Evolutionary conservation across 192 early-diverging fungal species (phyloP).

Genomic region (Backusella mclennaniae): DNA sequence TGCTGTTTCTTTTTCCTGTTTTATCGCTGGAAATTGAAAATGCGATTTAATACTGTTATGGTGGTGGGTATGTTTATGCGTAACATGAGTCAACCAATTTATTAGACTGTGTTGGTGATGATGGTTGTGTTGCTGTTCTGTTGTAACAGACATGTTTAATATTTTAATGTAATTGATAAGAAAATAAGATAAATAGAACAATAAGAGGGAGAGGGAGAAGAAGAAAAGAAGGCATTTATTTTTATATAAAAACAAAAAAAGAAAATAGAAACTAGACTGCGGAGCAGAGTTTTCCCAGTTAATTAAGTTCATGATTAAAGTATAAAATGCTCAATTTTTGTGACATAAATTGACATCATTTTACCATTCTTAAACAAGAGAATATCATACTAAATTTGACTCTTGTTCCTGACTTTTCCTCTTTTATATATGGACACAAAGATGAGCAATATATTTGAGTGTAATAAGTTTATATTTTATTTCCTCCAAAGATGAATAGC

Average conservation of each 20-base stretch:
- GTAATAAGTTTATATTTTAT: too few relatives aligned
- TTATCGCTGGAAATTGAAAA: not conserved
- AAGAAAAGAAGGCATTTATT: too few relatives aligned
- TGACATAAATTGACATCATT: too few relatives aligned
- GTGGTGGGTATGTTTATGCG: not conserved
- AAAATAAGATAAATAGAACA: not conserved
- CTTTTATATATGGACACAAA: not conserved
- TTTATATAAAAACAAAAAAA: not conserved
- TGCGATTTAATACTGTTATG: not conserved
- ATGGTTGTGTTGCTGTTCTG: not conserved
- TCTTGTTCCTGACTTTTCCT: not conserved
- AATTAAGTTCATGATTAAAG: not conserved
- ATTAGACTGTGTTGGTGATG: not conserved
- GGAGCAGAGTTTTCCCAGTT: not conserved
- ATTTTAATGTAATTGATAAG: not conserved
- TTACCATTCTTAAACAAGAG: not conserved
- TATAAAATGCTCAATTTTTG: not conserved
- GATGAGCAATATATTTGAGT: too few relatives aligned
- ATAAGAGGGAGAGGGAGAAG: too few relatives aligned
- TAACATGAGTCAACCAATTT: not conserved
- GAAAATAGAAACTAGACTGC: not conserved
- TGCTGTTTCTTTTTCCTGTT: not conserved
- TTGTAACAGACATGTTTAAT: conserved; percentile 1
- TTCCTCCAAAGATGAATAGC: too few relatives aligned
- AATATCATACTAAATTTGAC: not conserved